Conservation (phyloP, 2,329 filamentous ascomycete species). For the Lasiodiplodia sp. region DNA sequence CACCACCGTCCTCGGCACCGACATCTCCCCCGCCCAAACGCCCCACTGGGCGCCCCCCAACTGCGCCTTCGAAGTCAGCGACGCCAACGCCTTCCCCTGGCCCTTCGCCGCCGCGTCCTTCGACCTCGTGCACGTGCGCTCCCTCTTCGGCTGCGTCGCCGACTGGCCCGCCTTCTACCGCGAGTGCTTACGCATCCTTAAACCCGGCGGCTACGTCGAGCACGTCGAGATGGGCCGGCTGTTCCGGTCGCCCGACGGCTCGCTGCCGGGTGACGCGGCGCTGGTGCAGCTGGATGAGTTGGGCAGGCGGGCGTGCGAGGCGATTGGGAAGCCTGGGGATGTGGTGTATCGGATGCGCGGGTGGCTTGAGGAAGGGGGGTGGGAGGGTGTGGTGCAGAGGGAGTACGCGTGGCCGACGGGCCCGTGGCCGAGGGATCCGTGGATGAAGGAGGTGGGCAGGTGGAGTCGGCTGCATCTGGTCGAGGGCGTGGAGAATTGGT, state of each 20-base stretch:
- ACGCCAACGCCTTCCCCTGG: slow-evolving; percentile 42
- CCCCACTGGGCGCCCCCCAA: slow-evolving; percentile 54
- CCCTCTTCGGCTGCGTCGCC: slow-evolving; percentile 35
- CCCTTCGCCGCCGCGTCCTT: slow-evolving; percentile 48
- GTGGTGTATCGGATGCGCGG: slow-evolving; percentile 49
- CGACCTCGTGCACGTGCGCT: slow-evolving; percentile 53
- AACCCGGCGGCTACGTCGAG: slow-evolving; percentile 39
- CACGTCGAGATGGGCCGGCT: slow-evolving; percentile 39
- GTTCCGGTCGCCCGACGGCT: slow-evolving; percentile 37
- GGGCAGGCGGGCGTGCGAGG: slow-evolving; percentile 36
- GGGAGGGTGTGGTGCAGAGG: slow-evolving; percentile 58
- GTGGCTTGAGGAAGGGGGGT: slow-evolving; percentile 60
- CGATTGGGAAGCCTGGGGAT: slow-evolving; percentile 44
- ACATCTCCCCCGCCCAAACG: slow-evolving; percentile 51
- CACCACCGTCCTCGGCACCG: slow-evolving; percentile 54
- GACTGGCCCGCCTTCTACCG: slow-evolving; percentile 38
- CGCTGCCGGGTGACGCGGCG: slow-evolving; percentile 35
- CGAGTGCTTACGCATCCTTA: slow-evolving; percentile 35
- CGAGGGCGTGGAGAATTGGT: slow-evolving; percentile 48
- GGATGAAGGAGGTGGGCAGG: slow-evolving; percentile 45
- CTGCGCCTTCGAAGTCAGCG: slow-evolving; percentile 57
- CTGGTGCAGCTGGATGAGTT: slow-evolving; percentile 37
- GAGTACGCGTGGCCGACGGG: slow-evolving; percentile 46
- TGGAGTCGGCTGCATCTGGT: slow-evolving; percentile 44
- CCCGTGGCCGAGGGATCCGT: slow-evolving; percentile 40